Conservation (phyloP, 768 basidiomycete genomes). For the Suillus paluster region DNA sequence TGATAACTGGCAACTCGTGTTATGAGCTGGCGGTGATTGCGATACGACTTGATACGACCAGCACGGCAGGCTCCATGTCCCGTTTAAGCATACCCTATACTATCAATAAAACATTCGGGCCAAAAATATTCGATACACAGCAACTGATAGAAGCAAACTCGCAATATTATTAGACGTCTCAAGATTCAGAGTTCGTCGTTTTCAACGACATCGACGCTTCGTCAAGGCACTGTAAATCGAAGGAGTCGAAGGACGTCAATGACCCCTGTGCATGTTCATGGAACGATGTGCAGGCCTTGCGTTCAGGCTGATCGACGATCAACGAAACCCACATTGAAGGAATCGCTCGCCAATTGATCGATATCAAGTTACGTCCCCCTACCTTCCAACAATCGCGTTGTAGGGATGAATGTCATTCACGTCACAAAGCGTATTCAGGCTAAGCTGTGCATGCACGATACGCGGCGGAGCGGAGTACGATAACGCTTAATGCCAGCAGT, state of each 20-base stretch:
- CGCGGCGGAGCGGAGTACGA: slow-evolving; percentile 4
- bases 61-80: neutral
- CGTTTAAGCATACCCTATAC: neutral
- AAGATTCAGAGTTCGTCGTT: too few species aligned
- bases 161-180: neutral
- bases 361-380: too few species aligned
- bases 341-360: neutral
- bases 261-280: neutral
- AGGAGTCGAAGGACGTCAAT: neutral
- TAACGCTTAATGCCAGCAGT: neutral
- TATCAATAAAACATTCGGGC: neutral
- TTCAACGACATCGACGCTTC: neutral
- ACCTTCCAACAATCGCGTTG: slow-evolving; percentile 1
- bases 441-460: neutral
- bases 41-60: neutral
- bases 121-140: neutral
- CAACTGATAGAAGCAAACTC: neutral
- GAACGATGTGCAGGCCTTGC: neutral
- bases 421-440: neutral
- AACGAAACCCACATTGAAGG: neutral
- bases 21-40: neutral
- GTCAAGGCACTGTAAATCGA: neutral
- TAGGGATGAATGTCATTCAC: slow-evolving; percentile 2
- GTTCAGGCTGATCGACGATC: neutral
- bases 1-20: neutral